Evolutionary conservation across 2,329 filamentous ascomycete species (phyloP).

Genomic region (Venturia carpophila): DNA sequence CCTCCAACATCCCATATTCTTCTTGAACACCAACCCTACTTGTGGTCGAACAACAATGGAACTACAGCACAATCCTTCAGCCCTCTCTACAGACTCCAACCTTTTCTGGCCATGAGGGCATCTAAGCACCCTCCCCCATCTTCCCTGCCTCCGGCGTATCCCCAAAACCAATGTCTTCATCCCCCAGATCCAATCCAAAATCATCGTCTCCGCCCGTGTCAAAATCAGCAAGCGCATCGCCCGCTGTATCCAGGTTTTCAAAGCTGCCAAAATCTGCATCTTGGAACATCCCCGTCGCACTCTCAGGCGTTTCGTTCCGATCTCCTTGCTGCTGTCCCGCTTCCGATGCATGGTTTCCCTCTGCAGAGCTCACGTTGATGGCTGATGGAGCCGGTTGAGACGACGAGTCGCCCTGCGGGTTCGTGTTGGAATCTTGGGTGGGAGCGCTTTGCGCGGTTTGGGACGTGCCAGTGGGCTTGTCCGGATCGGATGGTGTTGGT

Average conservation of each 20-base stretch:
- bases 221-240: constrained; percentile 39
- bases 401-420: not conserved
- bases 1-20: not conserved
- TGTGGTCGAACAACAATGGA: not conserved
- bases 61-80: not conserved
- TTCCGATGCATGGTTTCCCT: not conserved
- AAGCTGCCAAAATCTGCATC: constrained; percentile 53
- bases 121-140: not conserved
- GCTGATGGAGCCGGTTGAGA: not conserved
- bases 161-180: constrained; percentile 63
- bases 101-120: not conserved
- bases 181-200: constrained; percentile 61
- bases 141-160: constrained; percentile 3
- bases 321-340: not conserved
- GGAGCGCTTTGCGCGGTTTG: not conserved
- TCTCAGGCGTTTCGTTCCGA: constrained; percentile 11
- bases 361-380: not conserved
- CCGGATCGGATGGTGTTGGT: constrained; percentile 1
- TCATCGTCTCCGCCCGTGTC: constrained; percentile 42
- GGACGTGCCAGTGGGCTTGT: not conserved
- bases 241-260: constrained; percentile 59
- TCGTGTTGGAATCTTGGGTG: not conserved
- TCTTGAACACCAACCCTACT: not conserved
- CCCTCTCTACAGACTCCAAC: not conserved
- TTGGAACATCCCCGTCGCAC: constrained; percentile 18